Evolutionary conservation across 805 yeast species (phyloP), one percentile per base, ranked within the genome.

Genomic region (Spathaspora passalidarum): DNA sequence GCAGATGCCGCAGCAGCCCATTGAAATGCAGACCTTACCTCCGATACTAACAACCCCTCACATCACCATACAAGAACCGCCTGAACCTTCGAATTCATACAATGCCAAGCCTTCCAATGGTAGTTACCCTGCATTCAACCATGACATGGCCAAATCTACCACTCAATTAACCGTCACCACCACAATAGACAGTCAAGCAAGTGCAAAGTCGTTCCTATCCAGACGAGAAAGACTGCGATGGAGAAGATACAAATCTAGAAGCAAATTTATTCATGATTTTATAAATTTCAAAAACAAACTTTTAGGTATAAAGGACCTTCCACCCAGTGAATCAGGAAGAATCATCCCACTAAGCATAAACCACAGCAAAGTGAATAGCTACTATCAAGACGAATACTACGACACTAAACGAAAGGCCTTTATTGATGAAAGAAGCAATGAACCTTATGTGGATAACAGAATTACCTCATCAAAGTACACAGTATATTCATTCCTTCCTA

Each of bases 381-480:
- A 52, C 14, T 71, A 60, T 51, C 59, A 56, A 32, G 68, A 60
- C 43, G 59, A 59, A 16, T 60, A 60, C 46, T 61, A 63, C 46
- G 61, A 61, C 43, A 16, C 38, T 6, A 21, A 32, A 19, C 11
- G 13, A 10, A 56, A 63, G 23, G 60, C 68, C 2, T 65, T 84
- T 32, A 56, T 84, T 2, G 98, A 92, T 63, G 94, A 86, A 59
- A 73, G 97, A 49, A 79, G 76, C 5, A 64, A 72, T 5, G 73
- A 61, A 36, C 82, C 88, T 0, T 92, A 85, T 62, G 56, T 76
- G 45, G 63, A 75, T 48, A 94, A 94, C 63, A 55, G 75, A 22
- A 84, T 94, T 49, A 87, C 95, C 0, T 90, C 97, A 0, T 86
- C 98, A 2, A 81, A 90, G 56, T 94, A 94, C 66, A 84, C 91